Evolutionary conservation across 2,329 filamentous ascomycete species (phyloP).

Genomic region (Trichophyton equinum): DNA sequence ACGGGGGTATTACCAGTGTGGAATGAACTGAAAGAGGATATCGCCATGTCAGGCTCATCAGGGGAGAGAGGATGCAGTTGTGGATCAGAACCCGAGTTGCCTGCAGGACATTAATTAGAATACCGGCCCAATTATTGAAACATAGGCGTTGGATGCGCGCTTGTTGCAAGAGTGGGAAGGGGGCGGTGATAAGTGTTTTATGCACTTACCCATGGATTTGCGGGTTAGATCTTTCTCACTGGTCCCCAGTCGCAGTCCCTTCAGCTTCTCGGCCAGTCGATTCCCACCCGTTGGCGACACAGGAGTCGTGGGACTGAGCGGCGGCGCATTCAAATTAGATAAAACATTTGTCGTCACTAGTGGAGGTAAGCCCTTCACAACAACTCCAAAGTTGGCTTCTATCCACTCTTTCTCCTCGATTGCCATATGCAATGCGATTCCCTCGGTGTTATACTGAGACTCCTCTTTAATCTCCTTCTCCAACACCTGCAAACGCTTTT

Average conservation of each 20-base stretch:
- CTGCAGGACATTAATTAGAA: background rate
- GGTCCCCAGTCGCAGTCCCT: constrained; percentile 65
- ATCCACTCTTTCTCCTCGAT: constrained; percentile 78
- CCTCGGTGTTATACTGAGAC: constrained; percentile 61
- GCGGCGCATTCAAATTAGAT: constrained; percentile 14
- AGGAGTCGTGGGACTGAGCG: constrained; percentile 42
- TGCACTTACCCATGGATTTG: constrained; percentile 39
- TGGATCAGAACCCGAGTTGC: constrained; percentile 11
- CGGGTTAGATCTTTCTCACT: constrained; percentile 51
- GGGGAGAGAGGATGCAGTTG: constrained; percentile 45
- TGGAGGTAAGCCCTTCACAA: constrained; percentile 26
- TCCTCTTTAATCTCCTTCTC: constrained; percentile 66
- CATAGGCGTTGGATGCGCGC: background rate
- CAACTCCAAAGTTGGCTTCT: constrained; percentile 61
- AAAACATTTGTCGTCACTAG: constrained; percentile 26
- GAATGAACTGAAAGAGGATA: constrained; percentile 50
- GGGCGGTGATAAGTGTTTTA: background rate
- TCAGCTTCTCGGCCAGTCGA: constrained; percentile 65
- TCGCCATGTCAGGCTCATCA: constrained; percentile 50
- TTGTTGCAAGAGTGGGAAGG: background rate
- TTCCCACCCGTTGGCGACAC: constrained; percentile 52
- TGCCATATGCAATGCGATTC: constrained; percentile 73
- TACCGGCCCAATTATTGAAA: background rate
- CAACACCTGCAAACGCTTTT: constrained; percentile 62
- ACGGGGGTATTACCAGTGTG: constrained; percentile 30